phyloP scores from a whole-genome alignment of 257 asterid genomes.

The Catharanthus roseus region DNA sequence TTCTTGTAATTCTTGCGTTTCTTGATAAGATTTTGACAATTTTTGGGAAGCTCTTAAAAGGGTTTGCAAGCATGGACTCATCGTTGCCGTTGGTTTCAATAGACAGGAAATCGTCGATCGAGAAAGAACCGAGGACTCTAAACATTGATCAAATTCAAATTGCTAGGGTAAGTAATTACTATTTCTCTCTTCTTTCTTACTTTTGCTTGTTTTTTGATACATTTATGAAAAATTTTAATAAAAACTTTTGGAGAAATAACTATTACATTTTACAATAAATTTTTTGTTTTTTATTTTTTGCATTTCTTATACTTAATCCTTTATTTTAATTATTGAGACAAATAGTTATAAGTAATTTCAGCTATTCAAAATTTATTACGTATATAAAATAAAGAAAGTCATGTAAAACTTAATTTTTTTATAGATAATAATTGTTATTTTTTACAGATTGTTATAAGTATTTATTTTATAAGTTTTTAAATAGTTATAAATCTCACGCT shows the following conservation, averaged over 20 bases:
- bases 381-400: no score
- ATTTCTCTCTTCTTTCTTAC: neutral
- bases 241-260: no score
- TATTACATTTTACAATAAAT: neutral
- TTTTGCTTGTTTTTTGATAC: neutral
- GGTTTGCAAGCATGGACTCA: constrained; percentile 6
- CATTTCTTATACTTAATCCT: no score
- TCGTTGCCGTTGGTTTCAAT: constrained; percentile 12
- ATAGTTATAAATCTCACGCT: no score
- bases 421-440: no score
- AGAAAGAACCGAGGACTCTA: constrained; percentile 31
- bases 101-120: constrained; percentile 30
- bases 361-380: no score
- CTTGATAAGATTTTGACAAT: neutral
- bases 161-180: constrained; percentile 20
- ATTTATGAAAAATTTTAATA: no score
- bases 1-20: neutral
- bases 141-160: constrained; percentile 24
- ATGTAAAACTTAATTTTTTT: no score
- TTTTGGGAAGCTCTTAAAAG: neutral
- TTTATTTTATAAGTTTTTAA: no score
- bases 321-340: no score
- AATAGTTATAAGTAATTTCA: no score
- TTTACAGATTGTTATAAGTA: no score
- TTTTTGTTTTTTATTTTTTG: neutral